Evolutionary conservation across 1,284 basidiomycete species (phyloP), one percentile per base, ranked within the genome.

Genomic region (Trametes versicolor): DNA sequence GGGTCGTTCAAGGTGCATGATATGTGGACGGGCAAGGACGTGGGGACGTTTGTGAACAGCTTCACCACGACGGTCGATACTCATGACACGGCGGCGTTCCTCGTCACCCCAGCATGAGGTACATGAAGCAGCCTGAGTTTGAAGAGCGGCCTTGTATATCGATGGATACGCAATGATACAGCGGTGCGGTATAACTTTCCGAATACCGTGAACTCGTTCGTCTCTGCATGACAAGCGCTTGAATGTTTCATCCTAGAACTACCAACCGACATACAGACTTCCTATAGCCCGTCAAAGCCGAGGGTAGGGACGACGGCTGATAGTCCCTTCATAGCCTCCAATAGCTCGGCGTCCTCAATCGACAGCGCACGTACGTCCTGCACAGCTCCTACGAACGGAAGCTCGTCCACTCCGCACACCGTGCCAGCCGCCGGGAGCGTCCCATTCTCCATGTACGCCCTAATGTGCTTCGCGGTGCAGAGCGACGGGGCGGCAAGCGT

Each of bases 1-100:
- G 79, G 78, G 0, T 79, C 62, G 7, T 85, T 79, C 67, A 77
- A 74, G 59, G 71, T 87, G 29, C 84, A 85, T 62, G 85, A 87
- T 68, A 87, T 87, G 86, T 87, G 85, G 85, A 75, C 79, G 12
- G 80, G 80, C 7, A 71, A 70, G 21, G 81, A 85, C 70, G 59
- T 86, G 12, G 85, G 82, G n/a, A 82, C 74, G 1, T 82, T 79
- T 67, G 69, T 73, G 6, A 73, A 74, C 4, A 79, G 70, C 23
- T 85, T 82, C 68, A 77, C 79, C 8, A 71, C 80, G 23, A 79
- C 72, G 32, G 75, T 87, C 48, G 81, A 77, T 5, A 72, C 82
- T 0, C 85, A 87, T 70, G 85, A 87, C 69, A 86, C 84, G 1
- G 83, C 76, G 7, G 85, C 85, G 5, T 51, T 67, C 25, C 36